Conservation (phyloP, 768 basidiomycete species). For the Sarcodon aspratus region DNA sequence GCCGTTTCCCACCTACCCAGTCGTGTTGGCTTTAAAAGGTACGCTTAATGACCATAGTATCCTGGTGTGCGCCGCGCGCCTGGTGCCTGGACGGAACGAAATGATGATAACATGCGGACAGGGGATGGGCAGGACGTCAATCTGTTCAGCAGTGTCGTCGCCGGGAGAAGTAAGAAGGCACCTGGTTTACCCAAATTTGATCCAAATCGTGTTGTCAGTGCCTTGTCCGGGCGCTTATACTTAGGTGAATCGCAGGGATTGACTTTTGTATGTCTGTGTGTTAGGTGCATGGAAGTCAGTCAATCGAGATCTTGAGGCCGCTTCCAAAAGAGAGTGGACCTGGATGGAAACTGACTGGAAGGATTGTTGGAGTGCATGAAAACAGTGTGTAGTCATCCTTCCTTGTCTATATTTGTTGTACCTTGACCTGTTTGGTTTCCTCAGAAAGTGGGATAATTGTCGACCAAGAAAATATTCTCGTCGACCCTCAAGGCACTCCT, state of each 20-base stretch:
- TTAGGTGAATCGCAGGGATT: not conserved
- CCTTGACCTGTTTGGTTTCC: not conserved
- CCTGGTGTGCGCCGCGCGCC: not conserved
- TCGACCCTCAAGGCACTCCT: slow-evolving; percentile 44
- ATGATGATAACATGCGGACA: slow-evolving; percentile 6
- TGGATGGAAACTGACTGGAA: slow-evolving; percentile 66
- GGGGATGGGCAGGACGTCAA: slow-evolving; percentile 57
- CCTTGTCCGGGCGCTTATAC: not conserved
- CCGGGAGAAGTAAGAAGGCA: slow-evolving; percentile 17
- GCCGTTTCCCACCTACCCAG: slow-evolving; percentile 79
- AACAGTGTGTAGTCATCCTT: slow-evolving; percentile 46
- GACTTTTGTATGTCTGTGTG: not conserved
- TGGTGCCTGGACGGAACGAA: not conserved
- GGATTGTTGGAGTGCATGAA: slow-evolving; percentile 63
- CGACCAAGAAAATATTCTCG: slow-evolving; percentile 48
- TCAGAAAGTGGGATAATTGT: slow-evolving; percentile 68
- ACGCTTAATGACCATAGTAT: slow-evolving; percentile 2
- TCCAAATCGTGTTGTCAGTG: slow-evolving; percentile 55
- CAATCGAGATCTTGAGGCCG: slow-evolving; percentile 70
- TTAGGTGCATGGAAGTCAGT: slow-evolving; percentile 72
- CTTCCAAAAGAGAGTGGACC: slow-evolving; percentile 64
- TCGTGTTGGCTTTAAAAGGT: slow-evolving; percentile 67
- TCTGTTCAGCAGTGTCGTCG: slow-evolving; percentile 31
- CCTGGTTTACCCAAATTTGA: slow-evolving; percentile 65
- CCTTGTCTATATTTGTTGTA: not conserved